Percentiles rank a stretch among this genome's conserved stretches.
phyloP scores from a whole-genome alignment of 2,329 filamentous ascomycete species.

The Aciculosporium take region DNA sequence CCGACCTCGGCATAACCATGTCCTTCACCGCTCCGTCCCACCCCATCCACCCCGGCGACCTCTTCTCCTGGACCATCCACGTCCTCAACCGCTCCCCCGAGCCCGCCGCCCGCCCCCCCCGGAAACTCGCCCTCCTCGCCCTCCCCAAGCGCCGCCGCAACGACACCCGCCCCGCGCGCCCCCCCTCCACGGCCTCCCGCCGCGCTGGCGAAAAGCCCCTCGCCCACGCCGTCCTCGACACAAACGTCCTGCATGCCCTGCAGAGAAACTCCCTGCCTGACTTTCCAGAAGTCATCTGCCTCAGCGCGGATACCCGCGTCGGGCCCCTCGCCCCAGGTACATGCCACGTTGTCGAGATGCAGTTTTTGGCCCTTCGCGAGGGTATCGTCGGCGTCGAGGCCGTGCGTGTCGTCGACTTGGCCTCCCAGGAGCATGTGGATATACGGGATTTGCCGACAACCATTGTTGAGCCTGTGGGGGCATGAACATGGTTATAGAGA shows the following conservation, averaged over 20 bases:
- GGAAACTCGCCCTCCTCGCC: conserved; percentile 57
- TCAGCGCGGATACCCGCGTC: conserved; percentile 60
- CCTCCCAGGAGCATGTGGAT: conserved; percentile 62
- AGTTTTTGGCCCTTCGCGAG: conserved; percentile 52
- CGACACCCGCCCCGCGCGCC: conserved; percentile 37
- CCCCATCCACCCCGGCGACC: conserved; percentile 46
- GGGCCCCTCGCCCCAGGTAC: conserved; percentile 58
- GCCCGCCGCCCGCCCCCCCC: conserved; percentile 27
- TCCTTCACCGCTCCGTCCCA: conserved; percentile 50
- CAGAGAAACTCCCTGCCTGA: conserved; percentile 52
- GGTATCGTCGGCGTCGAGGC: conserved; percentile 60
- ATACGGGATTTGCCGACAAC: conserved; percentile 60
- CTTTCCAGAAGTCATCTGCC: conserved; percentile 53
- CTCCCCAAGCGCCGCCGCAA: conserved; percentile 50
- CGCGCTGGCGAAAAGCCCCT: conserved; percentile 25
- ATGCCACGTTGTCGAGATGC: conserved; percentile 59
- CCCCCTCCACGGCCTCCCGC: conserved; percentile 33
- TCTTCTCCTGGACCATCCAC: conserved; percentile 60
- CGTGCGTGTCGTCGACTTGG: conserved; percentile 58
- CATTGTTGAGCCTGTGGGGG: conserved; percentile 36
- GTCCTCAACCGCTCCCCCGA: conserved; percentile 56
- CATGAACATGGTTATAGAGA: too few species aligned
- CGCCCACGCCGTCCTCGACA: conserved; percentile 56
- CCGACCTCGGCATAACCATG: conserved; percentile 58
- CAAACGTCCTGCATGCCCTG: conserved; percentile 56